Evolutionary conservation across 2,329 filamentous ascomycete genomes (phyloP).

Genomic region (Plenodomus biglobosus): DNA sequence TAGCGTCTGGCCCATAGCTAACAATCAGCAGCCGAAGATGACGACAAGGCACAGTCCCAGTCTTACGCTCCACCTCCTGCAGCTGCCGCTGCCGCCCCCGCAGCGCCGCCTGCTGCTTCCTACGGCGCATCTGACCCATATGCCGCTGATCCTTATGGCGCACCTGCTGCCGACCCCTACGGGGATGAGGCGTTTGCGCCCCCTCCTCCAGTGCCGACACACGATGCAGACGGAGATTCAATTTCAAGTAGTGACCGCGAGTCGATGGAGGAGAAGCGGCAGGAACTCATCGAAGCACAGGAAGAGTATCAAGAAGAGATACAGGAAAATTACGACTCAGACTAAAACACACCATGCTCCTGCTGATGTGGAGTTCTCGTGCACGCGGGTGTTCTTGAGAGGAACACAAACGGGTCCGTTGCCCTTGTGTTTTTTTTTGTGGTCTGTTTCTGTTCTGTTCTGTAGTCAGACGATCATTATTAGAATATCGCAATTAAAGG

Average conservation of each 20-base stretch:
- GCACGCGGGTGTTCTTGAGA: no score
- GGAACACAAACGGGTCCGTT: no score
- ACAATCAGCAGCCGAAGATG: conserved; percentile 31
- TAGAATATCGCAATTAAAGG: no score
- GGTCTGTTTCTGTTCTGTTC: no score
- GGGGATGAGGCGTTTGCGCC: conserved; percentile 21
- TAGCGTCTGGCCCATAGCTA: conserved; percentile 4
- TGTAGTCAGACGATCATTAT: no score
- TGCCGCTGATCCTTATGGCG: conserved; percentile 17
- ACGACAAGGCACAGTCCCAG: conserved; percentile 29
- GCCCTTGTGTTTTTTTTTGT: no score
- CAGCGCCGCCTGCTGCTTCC: conserved; percentile 14
- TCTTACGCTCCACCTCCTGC: conserved; percentile 14
- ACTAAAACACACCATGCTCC: conserved; percentile 5
- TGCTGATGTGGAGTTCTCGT: no score
- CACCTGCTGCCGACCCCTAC: conserved; percentile 13
- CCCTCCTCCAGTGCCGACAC: conserved; percentile 42
- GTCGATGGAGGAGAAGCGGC: conserved; percentile 54
- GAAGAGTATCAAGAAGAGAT: conserved; percentile 55
- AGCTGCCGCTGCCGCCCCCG: conserved; percentile 16
- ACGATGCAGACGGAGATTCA: conserved; percentile 48
- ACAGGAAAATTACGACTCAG: conserved; percentile 35
- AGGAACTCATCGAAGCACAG: conserved; percentile 57
- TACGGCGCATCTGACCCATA: conserved; percentile 13
- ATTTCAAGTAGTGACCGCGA: conserved; percentile 45